phyloP scores from a whole-genome alignment of 2,329 filamentous ascomycete genomes.

The Pseudovirgaria hyperparasitica region DNA sequence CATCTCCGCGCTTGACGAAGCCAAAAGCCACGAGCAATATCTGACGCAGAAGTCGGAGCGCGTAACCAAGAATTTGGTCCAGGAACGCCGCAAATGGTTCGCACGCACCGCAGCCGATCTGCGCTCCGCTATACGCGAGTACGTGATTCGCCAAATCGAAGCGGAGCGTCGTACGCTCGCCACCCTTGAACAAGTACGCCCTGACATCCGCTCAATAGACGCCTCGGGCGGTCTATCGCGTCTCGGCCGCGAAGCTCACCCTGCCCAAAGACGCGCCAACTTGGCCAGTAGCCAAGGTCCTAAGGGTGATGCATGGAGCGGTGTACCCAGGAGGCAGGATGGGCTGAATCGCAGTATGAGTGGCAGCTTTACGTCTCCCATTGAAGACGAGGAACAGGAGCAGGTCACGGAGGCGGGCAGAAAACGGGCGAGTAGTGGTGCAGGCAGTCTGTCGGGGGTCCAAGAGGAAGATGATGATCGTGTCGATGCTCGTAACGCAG shows the following conservation, averaged over 20 bases:
- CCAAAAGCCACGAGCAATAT: constrained; percentile 66
- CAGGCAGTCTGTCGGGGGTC: constrained; percentile 44
- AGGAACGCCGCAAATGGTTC: constrained; percentile 88
- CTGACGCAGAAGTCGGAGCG: constrained; percentile 75
- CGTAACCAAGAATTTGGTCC: constrained; percentile 77
- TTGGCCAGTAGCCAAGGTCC: constrained; percentile 84
- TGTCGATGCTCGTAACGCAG: constrained; percentile 89
- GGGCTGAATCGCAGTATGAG: constrained; percentile 67
- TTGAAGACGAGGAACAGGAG: constrained; percentile 36
- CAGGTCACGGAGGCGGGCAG: constrained; percentile 30
- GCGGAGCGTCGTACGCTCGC: constrained; percentile 84
- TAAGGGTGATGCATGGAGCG: constrained; percentile 97
- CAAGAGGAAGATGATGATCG: constrained; percentile 83
- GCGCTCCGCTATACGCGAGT: constrained; percentile 73
- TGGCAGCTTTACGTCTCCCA: constrained; percentile 51
- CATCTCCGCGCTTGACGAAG: constrained; percentile 82
- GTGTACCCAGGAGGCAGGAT: constrained; percentile 69
- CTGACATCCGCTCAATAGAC: constrained; percentile 89
- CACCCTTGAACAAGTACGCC: constrained; percentile 82
- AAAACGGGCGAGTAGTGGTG: constrained; percentile 35
- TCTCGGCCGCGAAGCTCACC: constrained; percentile 79
- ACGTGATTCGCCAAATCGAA: constrained; percentile 88
- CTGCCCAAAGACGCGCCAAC: constrained; percentile 57
- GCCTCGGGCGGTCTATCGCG: constrained; percentile 78
- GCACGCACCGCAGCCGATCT: constrained; percentile 74